Evolutionary conservation across 495 filamentous ascomycete genomes (phyloP).

Genomic region (Xylaria nigripes): DNA sequence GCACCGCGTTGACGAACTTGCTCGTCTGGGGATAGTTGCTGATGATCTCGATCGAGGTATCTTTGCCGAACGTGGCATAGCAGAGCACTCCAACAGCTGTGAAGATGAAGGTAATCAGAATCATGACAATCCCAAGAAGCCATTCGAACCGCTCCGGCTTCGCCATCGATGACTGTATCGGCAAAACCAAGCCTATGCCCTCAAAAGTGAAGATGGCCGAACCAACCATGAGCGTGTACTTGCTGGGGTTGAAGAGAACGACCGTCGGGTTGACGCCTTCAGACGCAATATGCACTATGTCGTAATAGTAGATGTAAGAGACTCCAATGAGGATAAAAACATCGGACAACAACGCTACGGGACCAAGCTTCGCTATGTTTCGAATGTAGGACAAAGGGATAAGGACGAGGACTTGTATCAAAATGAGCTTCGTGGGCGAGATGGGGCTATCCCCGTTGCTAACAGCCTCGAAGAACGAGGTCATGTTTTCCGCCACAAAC

Average conservation of each 20-base stretch:
- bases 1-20: slow-evolving; percentile 56
- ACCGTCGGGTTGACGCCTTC: slow-evolving; percentile 43
- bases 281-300: slow-evolving; percentile 41
- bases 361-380: slow-evolving; percentile 57
- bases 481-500: slow-evolving; percentile 57
- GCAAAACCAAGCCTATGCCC: slow-evolving; percentile 58
- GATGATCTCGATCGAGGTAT: slow-evolving; percentile 55
- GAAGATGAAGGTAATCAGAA: slow-evolving; percentile 55
- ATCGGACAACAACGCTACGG: slow-evolving; percentile 52
- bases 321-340: slow-evolving; percentile 56
- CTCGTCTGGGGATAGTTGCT: slow-evolving; percentile 54
- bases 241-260: slow-evolving; percentile 50
- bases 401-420: slow-evolving; percentile 47
- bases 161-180: slow-evolving; percentile 56
- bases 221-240: slow-evolving; percentile 55
- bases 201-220: slow-evolving; percentile 61
- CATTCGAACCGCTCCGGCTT: slow-evolving; percentile 50
- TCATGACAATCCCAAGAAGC: slow-evolving; percentile 51
- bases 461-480: slow-evolving; percentile 49
- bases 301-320: slow-evolving; percentile 56
- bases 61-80: slow-evolving; percentile 54
- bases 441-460: slow-evolving; percentile 30
- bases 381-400: slow-evolving; percentile 54
- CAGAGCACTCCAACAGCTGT: slow-evolving; percentile 55
- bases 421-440: slow-evolving; percentile 42